phyloP scores from a whole-genome alignment of 2,329 filamentous ascomycete genomes.

The Paraphaeosphaeria sporulosa region DNA sequence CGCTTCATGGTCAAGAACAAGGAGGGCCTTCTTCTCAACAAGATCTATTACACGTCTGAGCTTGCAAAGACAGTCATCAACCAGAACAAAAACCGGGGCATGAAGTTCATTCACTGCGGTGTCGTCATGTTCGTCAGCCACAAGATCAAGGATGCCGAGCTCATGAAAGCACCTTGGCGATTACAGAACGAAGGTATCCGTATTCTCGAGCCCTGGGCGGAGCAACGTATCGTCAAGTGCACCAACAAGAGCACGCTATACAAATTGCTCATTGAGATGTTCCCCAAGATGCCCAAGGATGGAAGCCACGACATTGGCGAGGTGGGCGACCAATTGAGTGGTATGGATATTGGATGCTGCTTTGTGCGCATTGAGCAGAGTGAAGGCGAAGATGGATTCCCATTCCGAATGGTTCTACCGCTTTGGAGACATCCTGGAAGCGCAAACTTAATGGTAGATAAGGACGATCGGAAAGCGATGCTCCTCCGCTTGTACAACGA shows the following conservation, averaged over 20 bases:
- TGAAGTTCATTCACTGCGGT: slow-evolving; percentile 95
- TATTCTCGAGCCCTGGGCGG: slow-evolving; percentile 90
- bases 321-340: slow-evolving; percentile 81
- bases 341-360: slow-evolving; percentile 88
- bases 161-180: slow-evolving; percentile 88
- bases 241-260: slow-evolving; percentile 79
- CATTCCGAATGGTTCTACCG: slow-evolving; percentile 85
- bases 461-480: slow-evolving; percentile 94
- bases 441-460: slow-evolving; percentile 96
- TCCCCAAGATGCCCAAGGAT: slow-evolving; percentile 82
- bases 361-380: slow-evolving; percentile 84
- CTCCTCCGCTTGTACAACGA: slow-evolving; percentile 91
- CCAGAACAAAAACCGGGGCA: slow-evolving; percentile 86
- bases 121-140: slow-evolving; percentile 85
- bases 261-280: slow-evolving; percentile 92
- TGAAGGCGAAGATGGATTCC: slow-evolving; percentile 66
- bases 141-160: slow-evolving; percentile 91
- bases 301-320: slow-evolving; percentile 81
- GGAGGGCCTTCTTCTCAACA: slow-evolving; percentile 84
- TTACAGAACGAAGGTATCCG: slow-evolving; percentile 95
- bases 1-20: slow-evolving; percentile 97
- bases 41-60: slow-evolving; percentile 93
- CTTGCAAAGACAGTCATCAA: slow-evolving; percentile 85
- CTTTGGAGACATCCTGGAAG: slow-evolving; percentile 93
- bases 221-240: slow-evolving; percentile 79